Percentiles rank a stretch among this genome's conserved stretches.
Evolutionary conservation across 305 asterid genomes (phyloP).

Genomic region (Lippia alba): DNA sequence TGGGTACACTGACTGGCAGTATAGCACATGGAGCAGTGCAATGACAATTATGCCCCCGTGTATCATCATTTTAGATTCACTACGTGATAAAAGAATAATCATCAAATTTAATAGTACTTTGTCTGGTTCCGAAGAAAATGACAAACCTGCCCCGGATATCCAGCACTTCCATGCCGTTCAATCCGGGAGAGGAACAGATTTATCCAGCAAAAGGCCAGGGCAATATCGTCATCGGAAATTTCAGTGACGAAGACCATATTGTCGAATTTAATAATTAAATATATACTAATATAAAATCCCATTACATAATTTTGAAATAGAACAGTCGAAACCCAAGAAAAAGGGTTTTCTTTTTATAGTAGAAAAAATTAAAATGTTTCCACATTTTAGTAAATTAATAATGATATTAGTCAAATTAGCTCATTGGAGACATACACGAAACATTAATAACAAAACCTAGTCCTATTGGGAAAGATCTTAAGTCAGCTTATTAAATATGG

Average conservation of each 20-base stretch:
- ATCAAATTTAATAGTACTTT: neutral
- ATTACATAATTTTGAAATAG: too few relatives aligned
- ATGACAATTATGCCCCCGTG: constrained; percentile 41
- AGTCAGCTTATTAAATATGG: neutral
- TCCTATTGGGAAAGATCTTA: too few relatives aligned
- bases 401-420: too few relatives aligned
- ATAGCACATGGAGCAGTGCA: constrained; percentile 47
- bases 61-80: neutral
- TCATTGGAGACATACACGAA: neutral
- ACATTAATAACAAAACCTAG: neutral
- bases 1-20: constrained; percentile 44
- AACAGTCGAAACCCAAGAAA: too few relatives aligned
- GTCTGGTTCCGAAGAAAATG: constrained; percentile 38
- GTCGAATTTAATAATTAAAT: too few relatives aligned
- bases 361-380: too few relatives aligned
- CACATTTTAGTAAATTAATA: too few relatives aligned
- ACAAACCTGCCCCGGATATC: constrained; percentile 51
- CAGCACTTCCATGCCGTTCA: constrained; percentile 39
- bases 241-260: neutral
- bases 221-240: constrained; percentile 39
- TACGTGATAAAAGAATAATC: neutral
- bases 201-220: constrained; percentile 35
- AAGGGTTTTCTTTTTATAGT: too few relatives aligned
- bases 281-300: too few relatives aligned
- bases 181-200: constrained; percentile 37